These are phyloP conservation scores for Erythrophleum ivorense DNA, from an alignment of 331 rosid species.

Conservation along the genomic window DNA sequence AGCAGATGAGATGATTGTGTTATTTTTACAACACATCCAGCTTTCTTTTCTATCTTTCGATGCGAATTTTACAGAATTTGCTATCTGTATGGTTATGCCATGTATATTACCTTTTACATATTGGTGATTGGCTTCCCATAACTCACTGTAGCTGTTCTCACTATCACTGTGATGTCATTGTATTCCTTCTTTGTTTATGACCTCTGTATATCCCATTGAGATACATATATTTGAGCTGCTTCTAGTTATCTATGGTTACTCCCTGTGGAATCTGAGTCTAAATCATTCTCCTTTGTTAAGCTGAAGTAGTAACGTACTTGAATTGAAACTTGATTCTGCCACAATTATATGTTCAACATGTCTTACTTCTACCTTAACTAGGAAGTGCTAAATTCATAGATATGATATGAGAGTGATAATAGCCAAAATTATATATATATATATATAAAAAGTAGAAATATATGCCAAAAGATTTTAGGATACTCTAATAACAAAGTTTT, in stretches of 20 bases:
- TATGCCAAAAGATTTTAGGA: background rate
- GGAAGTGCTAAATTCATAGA: background rate
- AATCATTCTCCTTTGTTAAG: background rate
- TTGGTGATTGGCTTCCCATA: background rate
- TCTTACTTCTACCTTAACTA: background rate
- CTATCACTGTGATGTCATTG: background rate
- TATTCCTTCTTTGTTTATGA: background rate
- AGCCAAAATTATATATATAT: background rate
- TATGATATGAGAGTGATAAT: background rate
- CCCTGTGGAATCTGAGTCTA: background rate
- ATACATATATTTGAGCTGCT: background rate
- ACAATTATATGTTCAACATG: background rate
- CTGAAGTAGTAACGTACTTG: background rate
- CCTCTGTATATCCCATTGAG: background rate
- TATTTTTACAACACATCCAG: background rate
- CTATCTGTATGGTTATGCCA: background rate
- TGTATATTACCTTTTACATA: background rate
- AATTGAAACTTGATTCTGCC: background rate
- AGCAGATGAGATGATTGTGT: constrained; percentile 25
- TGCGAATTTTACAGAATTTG: background rate
- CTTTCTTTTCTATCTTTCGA: background rate
- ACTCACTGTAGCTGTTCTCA: background rate
- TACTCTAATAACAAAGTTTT: background rate
- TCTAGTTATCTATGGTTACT: background rate
- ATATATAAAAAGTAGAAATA: background rate